Base-by-base conservation (phyloP, 2,329 filamentous ascomycete genomes). In the Juglanconis sp. region DNA sequence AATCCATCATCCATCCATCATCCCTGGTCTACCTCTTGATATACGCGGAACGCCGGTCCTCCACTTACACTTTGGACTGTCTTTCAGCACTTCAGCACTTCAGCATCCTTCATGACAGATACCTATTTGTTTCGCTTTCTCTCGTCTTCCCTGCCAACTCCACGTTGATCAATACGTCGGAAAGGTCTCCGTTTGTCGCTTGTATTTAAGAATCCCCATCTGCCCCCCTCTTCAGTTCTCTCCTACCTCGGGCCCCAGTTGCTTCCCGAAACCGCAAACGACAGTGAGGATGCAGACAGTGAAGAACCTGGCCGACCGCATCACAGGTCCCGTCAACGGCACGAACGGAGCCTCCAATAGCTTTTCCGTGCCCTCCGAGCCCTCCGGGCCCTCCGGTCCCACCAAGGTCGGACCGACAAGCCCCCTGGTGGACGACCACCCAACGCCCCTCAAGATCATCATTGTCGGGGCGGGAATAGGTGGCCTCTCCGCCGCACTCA, bases 401-500 rank as follows among this genome's bases (percentile, higher is more conserved):
- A 57, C n/a, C 44, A 63, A 57, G 30, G 61, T 61, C 30, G 61
- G 61, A 4, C 57, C 53, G 4, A 42, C 53, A 4, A 61, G 56
- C 38, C 60, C 56, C 4, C 38, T 59, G 3, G 52, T 55, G 8
- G 58, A 65, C 38, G 53, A 63, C 7, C 57, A 64, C 35, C 54
- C 64, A 5, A 48, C 44, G 8, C 63, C 65, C 42, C 55, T 68
- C 57, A 66, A 60, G 48, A 63, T 67, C 44, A 56, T 63, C 47
- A 70, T 76, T n/a, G 66, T 74, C 4, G 74, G 74, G 10, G 73
- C 71, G 2, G 82, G 83, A 3, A 83, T 85, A 44, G 81, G 81
- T 8, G 82, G 83, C 0, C 70, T 85, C 8, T 75, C 75, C 8
- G 76, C 80, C 2, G 81, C 81, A 1, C 80, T 87, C 40, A 78